A percentile compares a stretch with the other conserved stretches of the same genome.
Conservation (phyloP, 495 filamentous ascomycete species). For the Aspergillus bridgeri region DNA sequence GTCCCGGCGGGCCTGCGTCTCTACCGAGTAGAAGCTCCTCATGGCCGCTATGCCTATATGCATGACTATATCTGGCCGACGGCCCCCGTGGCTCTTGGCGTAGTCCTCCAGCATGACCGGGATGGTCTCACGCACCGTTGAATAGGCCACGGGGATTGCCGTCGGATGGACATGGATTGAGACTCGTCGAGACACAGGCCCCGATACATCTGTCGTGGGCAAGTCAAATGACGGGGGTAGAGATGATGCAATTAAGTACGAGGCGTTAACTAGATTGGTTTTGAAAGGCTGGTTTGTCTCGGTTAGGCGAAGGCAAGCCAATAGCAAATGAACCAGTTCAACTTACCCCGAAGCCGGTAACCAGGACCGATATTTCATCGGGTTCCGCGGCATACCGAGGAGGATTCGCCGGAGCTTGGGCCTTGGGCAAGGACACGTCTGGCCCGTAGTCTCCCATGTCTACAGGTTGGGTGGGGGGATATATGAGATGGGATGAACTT, state of each 20-base stretch:
- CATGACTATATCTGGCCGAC: constrained; percentile 61
- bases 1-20: constrained; percentile 67
- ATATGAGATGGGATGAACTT: neutral
- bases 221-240: constrained; percentile 35
- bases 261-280: constrained; percentile 63
- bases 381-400: constrained; percentile 14
- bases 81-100: constrained; percentile 32
- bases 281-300: constrained; percentile 60
- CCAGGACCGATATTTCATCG: constrained; percentile 59
- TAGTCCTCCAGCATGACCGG: constrained; percentile 52
- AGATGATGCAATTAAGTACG: constrained; percentile 63
- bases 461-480: too few species aligned
- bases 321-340: constrained; percentile 20
- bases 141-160: constrained; percentile 68
- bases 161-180: constrained; percentile 62
- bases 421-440: constrained; percentile 14
- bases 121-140: constrained; percentile 55
- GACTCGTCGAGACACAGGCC: constrained; percentile 45
- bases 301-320: constrained; percentile 10
- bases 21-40: constrained; percentile 63
- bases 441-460: constrained; percentile 42
- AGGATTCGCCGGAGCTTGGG: constrained; percentile 16
- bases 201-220: constrained; percentile 12
- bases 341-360: constrained; percentile 73
- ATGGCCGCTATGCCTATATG: constrained; percentile 82